These are phyloP conservation scores for Hamamelis virginiana DNA, from an alignment of 164 flowering plant genomes.

Conservation along the genomic window DNA sequence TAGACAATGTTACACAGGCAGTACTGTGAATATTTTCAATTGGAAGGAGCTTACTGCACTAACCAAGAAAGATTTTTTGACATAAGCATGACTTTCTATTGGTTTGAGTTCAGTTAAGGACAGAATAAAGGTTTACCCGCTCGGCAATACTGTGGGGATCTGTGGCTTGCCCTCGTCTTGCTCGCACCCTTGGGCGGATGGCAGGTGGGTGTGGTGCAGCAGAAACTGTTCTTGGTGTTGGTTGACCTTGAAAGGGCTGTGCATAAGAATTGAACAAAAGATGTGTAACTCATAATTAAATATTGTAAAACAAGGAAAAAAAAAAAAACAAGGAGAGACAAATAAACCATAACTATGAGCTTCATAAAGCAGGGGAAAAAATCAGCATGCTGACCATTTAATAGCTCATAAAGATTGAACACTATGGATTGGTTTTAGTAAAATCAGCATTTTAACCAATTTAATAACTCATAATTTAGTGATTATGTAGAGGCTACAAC, in stretches of 20 bases:
- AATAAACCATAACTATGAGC: neutral
- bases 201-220: conserved; percentile 42
- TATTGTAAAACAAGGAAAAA: neutral
- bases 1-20: no score
- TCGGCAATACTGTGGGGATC: conserved; percentile 57
- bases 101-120: neutral
- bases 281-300: neutral
- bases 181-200: conserved; percentile 43
- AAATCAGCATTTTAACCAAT: no score
- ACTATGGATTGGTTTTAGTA: no score
- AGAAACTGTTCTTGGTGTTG: conserved; percentile 30
- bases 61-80: no score
- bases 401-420: no score
- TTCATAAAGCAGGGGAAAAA: neutral
- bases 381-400: no score
- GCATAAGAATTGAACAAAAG: conserved; percentile 6
- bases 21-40: no score
- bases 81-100: no score
- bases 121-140: conserved; percentile 25
- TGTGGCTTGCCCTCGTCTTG: conserved; percentile 52
- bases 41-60: no score
- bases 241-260: conserved; percentile 44
- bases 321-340: neutral
- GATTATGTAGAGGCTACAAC: no score
- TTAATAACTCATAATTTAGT: no score